phyloP scores from a whole-genome alignment of 2,329 filamentous ascomycete genomes.

The Aspergillus neoniger region DNA sequence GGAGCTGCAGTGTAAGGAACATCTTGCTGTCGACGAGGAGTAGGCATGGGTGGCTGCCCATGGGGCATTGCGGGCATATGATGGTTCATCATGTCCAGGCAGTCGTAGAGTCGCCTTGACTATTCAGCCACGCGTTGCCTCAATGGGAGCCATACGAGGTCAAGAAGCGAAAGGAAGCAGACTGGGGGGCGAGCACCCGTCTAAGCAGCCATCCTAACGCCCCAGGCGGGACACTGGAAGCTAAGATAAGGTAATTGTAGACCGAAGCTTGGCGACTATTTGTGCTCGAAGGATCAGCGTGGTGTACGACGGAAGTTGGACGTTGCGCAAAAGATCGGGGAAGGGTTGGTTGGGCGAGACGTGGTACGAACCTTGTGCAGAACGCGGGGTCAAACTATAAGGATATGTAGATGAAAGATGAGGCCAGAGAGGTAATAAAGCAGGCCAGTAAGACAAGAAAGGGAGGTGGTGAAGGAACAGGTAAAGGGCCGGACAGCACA shows the following conservation, averaged over 20 bases:
- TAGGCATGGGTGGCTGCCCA: slow-evolving; percentile 54
- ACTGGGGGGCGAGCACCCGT: slow-evolving; percentile 23
- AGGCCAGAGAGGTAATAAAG: slow-evolving; percentile 2
- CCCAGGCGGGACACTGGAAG: slow-evolving; percentile 17
- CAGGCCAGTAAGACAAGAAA: slow-evolving; percentile 3
- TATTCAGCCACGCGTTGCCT: slow-evolving; percentile 41
- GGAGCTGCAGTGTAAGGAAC: slow-evolving; percentile 45
- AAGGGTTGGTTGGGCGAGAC: background rate
- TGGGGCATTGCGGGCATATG: slow-evolving; percentile 48
- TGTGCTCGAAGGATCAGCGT: slow-evolving; percentile 15
- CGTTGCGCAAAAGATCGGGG: slow-evolving; percentile 11
- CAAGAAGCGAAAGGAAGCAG: slow-evolving; percentile 24
- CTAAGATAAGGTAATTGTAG: slow-evolving; percentile 5
- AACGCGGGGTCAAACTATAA: slow-evolving; percentile 3
- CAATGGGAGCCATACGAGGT: slow-evolving; percentile 44
- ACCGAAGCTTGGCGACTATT: slow-evolving; percentile 7
- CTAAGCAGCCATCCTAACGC: slow-evolving; percentile 42
- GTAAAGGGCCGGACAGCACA: slow-evolving; percentile 4
- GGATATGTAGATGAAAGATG: background rate
- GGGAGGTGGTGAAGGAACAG: slow-evolving; percentile 8
- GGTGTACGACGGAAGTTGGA: slow-evolving; percentile 1
- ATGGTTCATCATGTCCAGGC: slow-evolving; percentile 48
- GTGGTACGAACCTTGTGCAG: slow-evolving; percentile 7
- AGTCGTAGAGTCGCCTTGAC: slow-evolving; percentile 36
- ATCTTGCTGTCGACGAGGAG: slow-evolving; percentile 50